A percentile compares a stretch with the other conserved stretches of the same genome.
phyloP scores from a whole-genome alignment of 352 stramenopile genomes.

The Pythium phragmiticola region DNA sequence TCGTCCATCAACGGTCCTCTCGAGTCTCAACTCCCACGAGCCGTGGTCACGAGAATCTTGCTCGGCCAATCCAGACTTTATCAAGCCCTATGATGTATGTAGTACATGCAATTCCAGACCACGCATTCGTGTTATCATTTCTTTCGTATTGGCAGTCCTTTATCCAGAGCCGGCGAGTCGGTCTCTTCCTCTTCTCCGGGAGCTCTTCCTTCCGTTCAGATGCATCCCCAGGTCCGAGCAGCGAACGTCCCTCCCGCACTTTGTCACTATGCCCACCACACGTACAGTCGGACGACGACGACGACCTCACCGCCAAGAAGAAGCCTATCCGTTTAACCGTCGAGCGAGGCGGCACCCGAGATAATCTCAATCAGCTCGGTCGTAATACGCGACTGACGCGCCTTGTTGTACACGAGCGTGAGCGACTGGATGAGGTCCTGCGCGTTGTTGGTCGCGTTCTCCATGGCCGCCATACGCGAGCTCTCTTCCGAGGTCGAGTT shows the following conservation, averaged over 20 bases:
- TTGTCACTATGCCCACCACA: constrained; percentile 9
- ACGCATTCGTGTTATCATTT: constrained; percentile 13
- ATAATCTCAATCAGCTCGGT: constrained; percentile 99
- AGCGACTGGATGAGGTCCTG: constrained; percentile 95
- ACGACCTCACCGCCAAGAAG: too few relatives aligned
- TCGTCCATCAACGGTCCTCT: too few relatives aligned
- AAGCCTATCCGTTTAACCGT: constrained; percentile 56
- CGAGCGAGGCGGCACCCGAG: constrained; percentile 95
- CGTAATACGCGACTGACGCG: constrained; percentile 94
- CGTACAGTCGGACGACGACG: not conserved
- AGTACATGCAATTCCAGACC: not conserved
- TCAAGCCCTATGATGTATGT: too few relatives aligned
- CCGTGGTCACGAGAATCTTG: too few relatives aligned
- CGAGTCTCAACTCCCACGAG: too few relatives aligned
- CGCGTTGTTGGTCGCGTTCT: constrained; percentile 79
- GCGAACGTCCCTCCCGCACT: not conserved
- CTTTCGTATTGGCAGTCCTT: constrained; percentile 17
- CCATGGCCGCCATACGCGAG: constrained; percentile 95
- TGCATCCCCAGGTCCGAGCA: not conserved
- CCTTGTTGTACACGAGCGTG: constrained; percentile 92
- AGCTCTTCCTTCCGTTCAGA: not conserved
- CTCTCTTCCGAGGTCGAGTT: constrained; percentile 97
- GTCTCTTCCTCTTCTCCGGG: not conserved
- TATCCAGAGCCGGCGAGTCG: constrained; percentile 2
- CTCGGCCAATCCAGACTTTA: too few relatives aligned